A percentile compares a stretch with the other conserved stretches of the same genome.
These are phyloP conservation scores for Elasticomyces elasticus DNA, from an alignment of 495 filamentous ascomycete species.

Conservation along the genomic window DNA sequence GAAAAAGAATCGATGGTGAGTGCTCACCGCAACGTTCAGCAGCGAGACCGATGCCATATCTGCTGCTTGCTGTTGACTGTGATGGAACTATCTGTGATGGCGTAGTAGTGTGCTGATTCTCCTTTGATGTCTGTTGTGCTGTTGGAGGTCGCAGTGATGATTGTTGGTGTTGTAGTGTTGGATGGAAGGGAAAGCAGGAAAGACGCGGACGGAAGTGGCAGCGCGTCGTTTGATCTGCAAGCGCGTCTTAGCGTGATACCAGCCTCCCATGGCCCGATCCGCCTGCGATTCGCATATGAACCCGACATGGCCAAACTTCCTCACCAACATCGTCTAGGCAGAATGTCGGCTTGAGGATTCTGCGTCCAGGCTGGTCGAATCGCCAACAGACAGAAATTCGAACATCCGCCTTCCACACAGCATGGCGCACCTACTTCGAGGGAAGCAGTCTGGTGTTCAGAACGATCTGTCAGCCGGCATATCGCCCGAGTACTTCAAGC, in stretches of 20 bases:
- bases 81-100: neutral
- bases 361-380: too few relatives aligned
- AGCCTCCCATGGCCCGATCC: too few relatives aligned
- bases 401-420: too few relatives aligned
- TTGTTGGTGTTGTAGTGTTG: too few relatives aligned
- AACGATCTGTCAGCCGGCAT: slow-evolving; percentile 79
- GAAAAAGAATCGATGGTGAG: neutral
- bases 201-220: too few relatives aligned
- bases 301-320: neutral
- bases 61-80: too few relatives aligned
- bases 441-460: slow-evolving; percentile 86
- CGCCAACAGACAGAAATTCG: too few relatives aligned
- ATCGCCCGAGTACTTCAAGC: slow-evolving; percentile 59
- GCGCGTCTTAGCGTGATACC: too few relatives aligned
- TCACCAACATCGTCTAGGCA: neutral
- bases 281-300: too few relatives aligned
- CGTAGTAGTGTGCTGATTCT: neutral
- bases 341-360: too few relatives aligned
- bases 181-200: too few relatives aligned
- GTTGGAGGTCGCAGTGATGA: neutral
- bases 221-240: too few relatives aligned
- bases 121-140: neutral
- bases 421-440: slow-evolving; percentile 80
- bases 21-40: slow-evolving; percentile 65
- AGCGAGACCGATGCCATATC: slow-evolving; percentile 92